Evolutionary conservation across 805 yeast genomes (phyloP).

Genomic region (Isabelozyma rhagii): DNA sequence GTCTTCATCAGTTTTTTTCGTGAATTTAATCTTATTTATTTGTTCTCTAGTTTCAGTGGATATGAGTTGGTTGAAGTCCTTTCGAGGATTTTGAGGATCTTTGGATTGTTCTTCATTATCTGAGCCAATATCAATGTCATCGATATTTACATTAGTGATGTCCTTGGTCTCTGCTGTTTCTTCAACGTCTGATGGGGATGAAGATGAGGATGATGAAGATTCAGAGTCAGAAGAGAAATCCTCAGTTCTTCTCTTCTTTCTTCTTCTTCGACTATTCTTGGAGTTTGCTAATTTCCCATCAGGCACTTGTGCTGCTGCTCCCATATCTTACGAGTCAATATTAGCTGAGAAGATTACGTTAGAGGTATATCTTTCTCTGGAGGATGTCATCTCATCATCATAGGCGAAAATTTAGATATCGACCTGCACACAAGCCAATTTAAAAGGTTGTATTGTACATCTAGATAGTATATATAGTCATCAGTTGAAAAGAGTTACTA

Average conservation of each 20-base stretch:
- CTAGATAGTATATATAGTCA: not conserved
- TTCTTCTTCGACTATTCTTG: conserved; percentile 45
- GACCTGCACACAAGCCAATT: not conserved
- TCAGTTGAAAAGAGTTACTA: not conserved
- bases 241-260: conserved; percentile 82
- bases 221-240: conserved; percentile 58
- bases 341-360: not conserved
- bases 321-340: not conserved
- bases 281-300: not conserved
- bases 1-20: conserved; percentile 11
- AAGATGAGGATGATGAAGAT: conserved; percentile 41
- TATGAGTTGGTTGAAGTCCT: conserved; percentile 15
- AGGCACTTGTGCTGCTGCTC: not conserved
- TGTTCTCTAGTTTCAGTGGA: conserved; percentile 13
- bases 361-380: too few species aligned
- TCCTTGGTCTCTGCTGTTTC: conserved; percentile 12
- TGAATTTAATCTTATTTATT: conserved; percentile 21
- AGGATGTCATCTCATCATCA: not conserved
- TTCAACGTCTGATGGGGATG: conserved; percentile 15
- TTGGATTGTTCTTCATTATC: conserved; percentile 14
- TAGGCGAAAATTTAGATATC: not conserved
- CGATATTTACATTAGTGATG: conserved; percentile 26
- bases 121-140: conserved; percentile 28
- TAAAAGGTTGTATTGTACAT: not conserved
- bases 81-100: not conserved